Evolutionary conservation across 805 yeast species (phyloP).

Genomic region (Maudiozyma barnettii): DNA sequence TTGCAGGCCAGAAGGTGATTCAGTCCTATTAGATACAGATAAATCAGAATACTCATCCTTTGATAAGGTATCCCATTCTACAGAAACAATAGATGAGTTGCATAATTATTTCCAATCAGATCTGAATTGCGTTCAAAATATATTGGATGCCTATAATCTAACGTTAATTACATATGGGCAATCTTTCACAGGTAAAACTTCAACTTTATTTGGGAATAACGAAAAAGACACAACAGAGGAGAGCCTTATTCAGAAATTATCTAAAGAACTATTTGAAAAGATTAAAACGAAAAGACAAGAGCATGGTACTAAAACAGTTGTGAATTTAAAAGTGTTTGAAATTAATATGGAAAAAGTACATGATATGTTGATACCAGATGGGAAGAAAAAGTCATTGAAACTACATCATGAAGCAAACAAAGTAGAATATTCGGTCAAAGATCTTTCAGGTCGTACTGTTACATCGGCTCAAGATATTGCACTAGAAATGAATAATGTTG

Average conservation of each 20-base stretch:
- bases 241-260: background rate
- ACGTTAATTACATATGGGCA: constrained; percentile 5
- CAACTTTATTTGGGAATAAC: background rate
- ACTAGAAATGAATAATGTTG: background rate
- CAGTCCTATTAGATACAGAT: background rate
- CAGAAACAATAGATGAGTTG: background rate
- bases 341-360: constrained; percentile 68
- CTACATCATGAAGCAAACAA: constrained; percentile 22
- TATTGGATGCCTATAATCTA: background rate
- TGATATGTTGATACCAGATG: constrained; percentile 50
- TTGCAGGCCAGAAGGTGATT: background rate
- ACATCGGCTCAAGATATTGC: background rate
- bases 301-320: constrained; percentile 40
- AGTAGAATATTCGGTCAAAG: constrained; percentile 1
- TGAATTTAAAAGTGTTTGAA: constrained; percentile 69
- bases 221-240: background rate
- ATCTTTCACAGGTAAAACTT: constrained; percentile 1
- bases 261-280: constrained; percentile 1
- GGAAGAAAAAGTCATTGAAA: constrained; percentile 26
- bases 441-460: background rate
- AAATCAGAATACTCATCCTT: background rate
- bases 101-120: background rate
- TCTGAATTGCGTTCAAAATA: background rate
- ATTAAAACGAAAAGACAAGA: background rate
- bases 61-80: background rate